These are phyloP conservation scores for Crithidia expoeki DNA, from an alignment of 208 protist genomes.

Conservation along the genomic window DNA sequence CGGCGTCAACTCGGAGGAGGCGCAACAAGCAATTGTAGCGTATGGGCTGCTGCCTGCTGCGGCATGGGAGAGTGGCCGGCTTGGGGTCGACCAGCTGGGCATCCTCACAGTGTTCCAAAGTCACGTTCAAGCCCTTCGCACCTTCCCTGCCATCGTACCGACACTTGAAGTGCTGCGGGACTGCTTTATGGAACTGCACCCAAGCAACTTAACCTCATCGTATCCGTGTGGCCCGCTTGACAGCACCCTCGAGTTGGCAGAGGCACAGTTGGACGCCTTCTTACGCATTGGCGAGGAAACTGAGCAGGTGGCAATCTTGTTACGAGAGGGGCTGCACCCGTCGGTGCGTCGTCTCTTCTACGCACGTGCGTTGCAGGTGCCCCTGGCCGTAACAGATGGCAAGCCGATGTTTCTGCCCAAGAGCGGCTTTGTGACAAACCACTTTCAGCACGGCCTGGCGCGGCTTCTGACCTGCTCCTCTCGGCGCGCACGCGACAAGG, in stretches of 20 bases:
- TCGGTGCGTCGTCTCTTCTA: constrained; percentile 83
- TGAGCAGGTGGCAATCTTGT: constrained; percentile 39
- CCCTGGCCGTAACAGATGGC: constrained; percentile 66
- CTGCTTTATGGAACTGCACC: constrained; percentile 66
- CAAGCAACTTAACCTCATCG: constrained; percentile 23
- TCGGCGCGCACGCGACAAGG: constrained; percentile 57
- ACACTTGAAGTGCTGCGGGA: constrained; percentile 51
- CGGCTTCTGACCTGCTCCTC: constrained; percentile 62
- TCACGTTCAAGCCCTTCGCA: constrained; percentile 61
- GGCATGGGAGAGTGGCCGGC: constrained; percentile 27
- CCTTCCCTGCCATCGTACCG: constrained; percentile 53
- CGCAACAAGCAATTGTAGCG: constrained; percentile 23
- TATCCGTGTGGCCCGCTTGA: constrained; percentile 34
- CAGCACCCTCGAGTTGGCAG: constrained; percentile 47
- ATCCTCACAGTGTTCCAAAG: constrained; percentile 64
- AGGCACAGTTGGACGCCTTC: constrained; percentile 59
- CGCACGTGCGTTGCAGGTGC: constrained; percentile 71
- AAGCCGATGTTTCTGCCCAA: constrained; percentile 52
- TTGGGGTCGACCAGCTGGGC: constrained; percentile 66
- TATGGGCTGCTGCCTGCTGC: constrained; percentile 21
- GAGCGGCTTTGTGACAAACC: constrained; percentile 44
- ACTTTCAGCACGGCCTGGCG: constrained; percentile 28
- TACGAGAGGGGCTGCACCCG: constrained; percentile 66
- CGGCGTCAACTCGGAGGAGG: constrained; percentile 52
- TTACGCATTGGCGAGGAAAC: constrained; percentile 52